A percentile compares a stretch with the other conserved stretches of the same genome.
Conservation (phyloP, 305 asterid genomes). For the Fraxinus angustifolia region DNA sequence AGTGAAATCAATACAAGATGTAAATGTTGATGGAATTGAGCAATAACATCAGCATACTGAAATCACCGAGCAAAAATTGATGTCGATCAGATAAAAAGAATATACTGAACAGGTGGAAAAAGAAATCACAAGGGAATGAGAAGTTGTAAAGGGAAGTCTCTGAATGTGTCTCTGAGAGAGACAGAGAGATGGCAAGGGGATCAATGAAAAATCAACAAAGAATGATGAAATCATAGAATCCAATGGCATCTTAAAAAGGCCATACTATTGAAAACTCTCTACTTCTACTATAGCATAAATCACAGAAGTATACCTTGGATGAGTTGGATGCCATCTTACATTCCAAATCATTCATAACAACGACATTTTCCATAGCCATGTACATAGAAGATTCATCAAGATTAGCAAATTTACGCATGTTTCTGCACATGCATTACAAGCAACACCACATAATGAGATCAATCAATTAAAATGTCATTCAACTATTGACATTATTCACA, state of each 20-base stretch:
- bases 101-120: not conserved
- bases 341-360: conserved; percentile 68
- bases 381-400: conserved; percentile 49
- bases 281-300: not conserved
- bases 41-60: not conserved
- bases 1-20: not conserved
- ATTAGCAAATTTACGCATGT: conserved; percentile 38
- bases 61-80: not conserved
- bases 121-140: not conserved
- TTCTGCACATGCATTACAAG: conserved; percentile 44
- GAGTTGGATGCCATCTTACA: conserved; percentile 76
- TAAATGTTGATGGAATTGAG: not conserved
- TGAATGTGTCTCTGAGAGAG: not conserved
- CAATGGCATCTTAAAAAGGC: not conserved
- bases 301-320: conserved; percentile 49
- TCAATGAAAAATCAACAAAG: not conserved
- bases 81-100: not conserved
- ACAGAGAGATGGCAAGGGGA: not conserved
- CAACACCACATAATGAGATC: conserved; percentile 22
- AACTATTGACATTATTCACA: not conserved
- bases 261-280: not conserved
- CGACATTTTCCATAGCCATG: conserved; percentile 47
- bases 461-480: not conserved
- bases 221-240: not conserved
- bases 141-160: not conserved